These are phyloP conservation scores for Diaporthe vexans DNA, from an alignment of 2,329 filamentous ascomycete genomes.

Conservation along the genomic window DNA sequence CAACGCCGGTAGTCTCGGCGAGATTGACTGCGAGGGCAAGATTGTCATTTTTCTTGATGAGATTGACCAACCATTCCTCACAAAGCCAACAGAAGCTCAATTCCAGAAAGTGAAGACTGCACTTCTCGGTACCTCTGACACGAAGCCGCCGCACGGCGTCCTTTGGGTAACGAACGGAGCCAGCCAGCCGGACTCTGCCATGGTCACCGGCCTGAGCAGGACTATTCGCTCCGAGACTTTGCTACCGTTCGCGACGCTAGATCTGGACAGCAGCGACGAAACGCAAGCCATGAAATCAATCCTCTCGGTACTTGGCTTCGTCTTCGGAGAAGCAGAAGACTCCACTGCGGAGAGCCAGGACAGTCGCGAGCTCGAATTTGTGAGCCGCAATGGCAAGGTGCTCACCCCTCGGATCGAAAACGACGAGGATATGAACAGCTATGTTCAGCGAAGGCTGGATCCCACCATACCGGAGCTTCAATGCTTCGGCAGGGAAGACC, in stretches of 20 bases:
- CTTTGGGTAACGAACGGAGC: slow-evolving; percentile 46
- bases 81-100: slow-evolving; percentile 43
- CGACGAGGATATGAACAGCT: slow-evolving; percentile 57
- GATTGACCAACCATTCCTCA: slow-evolving; percentile 48
- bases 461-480: slow-evolving; percentile 54
- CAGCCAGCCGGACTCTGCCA: slow-evolving; percentile 51
- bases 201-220: slow-evolving; percentile 61
- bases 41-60: slow-evolving; percentile 48
- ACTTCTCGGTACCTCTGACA: background rate
- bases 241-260: slow-evolving; percentile 60
- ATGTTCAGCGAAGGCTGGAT: slow-evolving; percentile 59
- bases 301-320: slow-evolving; percentile 52
- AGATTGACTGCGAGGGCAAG: slow-evolving; percentile 37
- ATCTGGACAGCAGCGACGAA: slow-evolving; percentile 54
- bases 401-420: slow-evolving; percentile 57
- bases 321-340: slow-evolving; percentile 49
- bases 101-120: slow-evolving; percentile 43
- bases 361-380: slow-evolving; percentile 59
- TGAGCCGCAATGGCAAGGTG: slow-evolving; percentile 55
- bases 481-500: slow-evolving; percentile 52
- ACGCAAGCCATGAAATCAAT: slow-evolving; percentile 47
- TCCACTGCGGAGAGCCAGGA: slow-evolving; percentile 42
- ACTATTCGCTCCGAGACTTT: slow-evolving; percentile 62
- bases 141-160: slow-evolving; percentile 35
- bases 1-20: background rate